Base-by-base conservation (phyloP, 495 filamentous ascomycete genomes). In the Parathielavia hyrcaniae region DNA sequence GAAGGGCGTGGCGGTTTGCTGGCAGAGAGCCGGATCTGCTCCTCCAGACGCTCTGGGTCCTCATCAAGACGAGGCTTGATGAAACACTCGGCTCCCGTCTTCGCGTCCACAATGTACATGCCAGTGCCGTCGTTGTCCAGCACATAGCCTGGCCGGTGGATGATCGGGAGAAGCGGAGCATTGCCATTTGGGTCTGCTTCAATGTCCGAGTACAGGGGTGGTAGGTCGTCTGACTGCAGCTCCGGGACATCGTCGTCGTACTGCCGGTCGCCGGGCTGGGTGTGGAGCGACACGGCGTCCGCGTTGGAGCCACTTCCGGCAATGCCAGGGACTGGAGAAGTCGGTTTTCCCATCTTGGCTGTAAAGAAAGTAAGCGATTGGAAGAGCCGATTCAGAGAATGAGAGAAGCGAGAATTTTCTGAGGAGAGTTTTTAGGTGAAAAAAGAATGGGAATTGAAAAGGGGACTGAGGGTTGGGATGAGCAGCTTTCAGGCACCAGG, bases 1-100 rank as follows among this genome's bases (percentile, higher is more conserved):
- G 68, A 73, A 0, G 75, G 76, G 32, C 75, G 71, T 8, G 78
- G 79, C 2, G 80, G 77, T 11, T 70, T 66, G 14, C 48, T 53
- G 2, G 77, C 69, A 32, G 77, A 76, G 2, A 61, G 43, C 7
- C 61, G 61, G 50, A 84, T 70, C 58, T 77, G 72, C 0, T 58
- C 47, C 41, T 77, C 72, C 35, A 84, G 75, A 6, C 60, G 47
- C 1, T 58, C 49, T 0, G 78, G 75, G 40, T 79, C 66, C 6
- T 23, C 53, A 50, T 79, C 76, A 20, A 79, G 67, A 30, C 66
- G 66, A 6, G 48, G 43, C 39, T 75, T 60, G 23, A 79, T 55
- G 60, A 70, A 75, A 49, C 54, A 67, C 34, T 73, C 68, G n/a
- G 53, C 58, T 12, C 70, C 72, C 4, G 61, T 61, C 44, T 62